Evolutionary conservation across 257 asterid genomes (phyloP).

Genomic region (Primulina eburnea): DNA sequence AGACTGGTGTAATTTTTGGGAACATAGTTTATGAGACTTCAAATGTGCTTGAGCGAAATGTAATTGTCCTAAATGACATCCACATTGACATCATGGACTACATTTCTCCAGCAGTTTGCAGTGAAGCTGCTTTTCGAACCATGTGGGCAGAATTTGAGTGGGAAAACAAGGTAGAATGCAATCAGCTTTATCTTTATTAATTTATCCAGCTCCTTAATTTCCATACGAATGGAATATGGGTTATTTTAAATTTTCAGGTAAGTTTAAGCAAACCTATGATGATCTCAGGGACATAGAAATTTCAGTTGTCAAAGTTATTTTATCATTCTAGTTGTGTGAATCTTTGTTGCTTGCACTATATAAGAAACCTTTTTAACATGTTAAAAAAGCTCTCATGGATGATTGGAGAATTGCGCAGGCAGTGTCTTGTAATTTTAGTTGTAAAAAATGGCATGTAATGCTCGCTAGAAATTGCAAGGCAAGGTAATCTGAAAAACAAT

Average conservation of each 20-base stretch:
- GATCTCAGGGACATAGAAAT: background rate
- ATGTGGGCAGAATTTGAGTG: slow-evolving; percentile 99
- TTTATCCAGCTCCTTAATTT: slow-evolving; percentile 16
- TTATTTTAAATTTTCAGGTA: background rate
- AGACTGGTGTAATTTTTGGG: slow-evolving; percentile 95
- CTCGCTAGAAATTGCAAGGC: background rate
- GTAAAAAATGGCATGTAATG: background rate
- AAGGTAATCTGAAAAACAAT: background rate
- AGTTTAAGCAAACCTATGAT: background rate
- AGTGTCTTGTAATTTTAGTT: background rate
- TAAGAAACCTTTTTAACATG: background rate
- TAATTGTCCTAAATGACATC: slow-evolving; percentile 88
- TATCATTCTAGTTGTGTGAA: background rate
- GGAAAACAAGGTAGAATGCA: slow-evolving; percentile 81
- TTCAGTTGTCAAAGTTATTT: background rate
- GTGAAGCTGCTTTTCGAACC: slow-evolving; percentile 87
- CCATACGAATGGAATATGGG: slow-evolving; percentile 12
- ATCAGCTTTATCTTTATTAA: slow-evolving; percentile 12
- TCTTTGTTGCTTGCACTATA: background rate
- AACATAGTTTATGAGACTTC: slow-evolving; percentile 93
- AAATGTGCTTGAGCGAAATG: slow-evolving; percentile 83
- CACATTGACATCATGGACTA: slow-evolving; percentile 98
- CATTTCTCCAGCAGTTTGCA: slow-evolving; percentile 90
- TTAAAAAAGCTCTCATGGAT: background rate
- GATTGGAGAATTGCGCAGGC: background rate